Base-by-base conservation (phyloP, 2,329 filamentous ascomycete genomes). In the Botrytis medusae region DNA sequence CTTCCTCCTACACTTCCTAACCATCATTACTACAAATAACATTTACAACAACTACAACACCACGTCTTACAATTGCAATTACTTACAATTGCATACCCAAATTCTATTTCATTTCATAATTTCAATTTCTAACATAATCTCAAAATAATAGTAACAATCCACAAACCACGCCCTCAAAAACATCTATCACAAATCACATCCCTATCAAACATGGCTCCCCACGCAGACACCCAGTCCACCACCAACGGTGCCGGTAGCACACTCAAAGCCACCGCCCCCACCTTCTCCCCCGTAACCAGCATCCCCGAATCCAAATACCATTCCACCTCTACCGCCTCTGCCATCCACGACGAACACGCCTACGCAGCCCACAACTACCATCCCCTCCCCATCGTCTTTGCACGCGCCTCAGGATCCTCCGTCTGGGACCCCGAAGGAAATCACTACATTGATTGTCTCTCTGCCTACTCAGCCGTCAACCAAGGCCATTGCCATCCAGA, bases 321-420 rank as follows among this genome's bases (percentile, higher is more conserved):
- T 84, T 88, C 94, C 72, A 82, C 92, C 32, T 94, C 95, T 40
- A 95, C 94, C 61, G 85, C 90, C 73, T 86, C 88, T 78, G 95
- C 96, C 79, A 97, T 98, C 82, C 85, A 90, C 71, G 85, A 90
- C 71, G 96, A 99, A 85, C 87, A 93, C 80, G 86, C 93, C 81
- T 95, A 89, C 83, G 96, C 96, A 68, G 96, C 96, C 67, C 96
- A 99, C 89, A 99, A 99, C 87, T 99, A 99, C 87, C 95, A 98
- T 84, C 96, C 96, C 25, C 89, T 99, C 3, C 96, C 96, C 59
- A 91, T 99, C 74, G 96, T 97, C 81, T 98, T 98, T 83, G 88
- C 95, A 73, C 90, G 90, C 77, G 96, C 94, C 60, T 88, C 91
- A 79, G 96, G 95, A 67, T 92, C 92, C 81, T 91, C 92, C 75